Conservation (phyloP, 1,284 basidiomycete species). For the Trichosporon ovoides region DNA sequence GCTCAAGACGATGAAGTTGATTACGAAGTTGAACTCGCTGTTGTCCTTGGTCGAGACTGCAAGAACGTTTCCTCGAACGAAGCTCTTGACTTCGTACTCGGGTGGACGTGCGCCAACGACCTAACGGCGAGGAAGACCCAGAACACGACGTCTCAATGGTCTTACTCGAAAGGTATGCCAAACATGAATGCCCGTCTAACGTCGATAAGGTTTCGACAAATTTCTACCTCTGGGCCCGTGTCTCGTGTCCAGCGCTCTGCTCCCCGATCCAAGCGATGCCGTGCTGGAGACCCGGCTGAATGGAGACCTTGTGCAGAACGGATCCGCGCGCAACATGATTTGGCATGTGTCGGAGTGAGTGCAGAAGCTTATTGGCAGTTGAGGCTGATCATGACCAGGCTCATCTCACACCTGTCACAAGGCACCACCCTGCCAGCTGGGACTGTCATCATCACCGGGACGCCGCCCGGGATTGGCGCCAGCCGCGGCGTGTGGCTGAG, state of each 20-base stretch:
- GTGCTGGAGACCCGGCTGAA: slow-evolving; percentile 65
- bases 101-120: slow-evolving; percentile 73
- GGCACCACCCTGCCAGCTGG: slow-evolving; percentile 78
- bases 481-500: slow-evolving; percentile 64
- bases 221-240: slow-evolving; percentile 64
- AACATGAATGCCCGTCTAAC: slow-evolving; percentile 49
- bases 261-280: slow-evolving; percentile 66
- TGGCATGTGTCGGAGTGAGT: slow-evolving; percentile 28
- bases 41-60: slow-evolving; percentile 76
- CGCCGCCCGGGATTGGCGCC: slow-evolving; percentile 67
- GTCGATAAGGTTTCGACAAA: slow-evolving; percentile 52
- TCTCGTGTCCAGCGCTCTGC: slow-evolving; percentile 60
- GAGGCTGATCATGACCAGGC: slow-evolving; percentile 11
- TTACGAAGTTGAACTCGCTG: slow-evolving; percentile 80
- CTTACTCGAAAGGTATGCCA: slow-evolving; percentile 65
- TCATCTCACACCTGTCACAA: slow-evolving; percentile 67
- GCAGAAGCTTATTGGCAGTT: background rate
- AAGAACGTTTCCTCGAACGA: slow-evolving; percentile 69
- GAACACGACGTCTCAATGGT: slow-evolving; percentile 62
- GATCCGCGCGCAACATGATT: slow-evolving; percentile 55
- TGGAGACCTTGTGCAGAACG: slow-evolving; percentile 63
- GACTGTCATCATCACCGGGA: slow-evolving; percentile 72
- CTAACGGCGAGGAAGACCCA: slow-evolving; percentile 77
- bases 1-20: slow-evolving; percentile 70
- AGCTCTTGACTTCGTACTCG: slow-evolving; percentile 74